Evolutionary conservation across 352 stramenopile species (phyloP).

Genomic region (Phytopythium oedochilum): DNA sequence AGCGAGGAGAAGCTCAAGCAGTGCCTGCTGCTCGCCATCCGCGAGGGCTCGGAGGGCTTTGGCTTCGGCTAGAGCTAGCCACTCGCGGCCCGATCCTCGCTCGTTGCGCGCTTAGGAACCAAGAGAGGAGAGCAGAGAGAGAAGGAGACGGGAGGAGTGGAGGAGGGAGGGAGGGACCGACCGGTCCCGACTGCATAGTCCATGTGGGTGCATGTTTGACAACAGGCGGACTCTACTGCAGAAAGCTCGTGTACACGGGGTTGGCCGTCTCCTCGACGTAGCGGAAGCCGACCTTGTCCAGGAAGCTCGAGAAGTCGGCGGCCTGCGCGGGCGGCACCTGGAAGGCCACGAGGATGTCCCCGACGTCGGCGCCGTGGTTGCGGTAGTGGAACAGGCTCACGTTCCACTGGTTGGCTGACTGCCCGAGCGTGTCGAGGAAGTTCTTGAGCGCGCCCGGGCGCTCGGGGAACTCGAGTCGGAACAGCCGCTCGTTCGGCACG

Average conservation of each 20-base stretch:
- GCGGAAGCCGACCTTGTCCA: constrained; percentile 67
- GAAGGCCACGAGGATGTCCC: constrained; percentile 95
- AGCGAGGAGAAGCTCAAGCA: constrained; percentile 97
- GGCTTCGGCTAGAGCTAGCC: constrained; percentile 90
- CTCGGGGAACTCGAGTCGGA: constrained; percentile 96
- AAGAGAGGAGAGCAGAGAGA: not conserved
- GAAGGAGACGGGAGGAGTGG: too few species aligned
- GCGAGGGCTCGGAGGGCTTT: constrained; percentile 97
- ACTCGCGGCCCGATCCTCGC: too few species aligned
- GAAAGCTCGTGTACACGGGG: constrained; percentile 71
- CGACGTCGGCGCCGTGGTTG: constrained; percentile 98
- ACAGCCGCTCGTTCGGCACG: constrained; percentile 91
- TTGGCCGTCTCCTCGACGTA: constrained; percentile 86
- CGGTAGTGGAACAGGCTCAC: constrained; percentile 99
- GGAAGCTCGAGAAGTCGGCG: constrained; percentile 52
- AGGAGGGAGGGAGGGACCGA: too few species aligned
- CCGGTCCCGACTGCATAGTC: not conserved
- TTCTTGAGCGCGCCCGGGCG: constrained; percentile 87
- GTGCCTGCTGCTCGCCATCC: constrained; percentile 96
- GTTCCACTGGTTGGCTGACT: constrained; percentile 88
- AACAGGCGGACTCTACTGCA: constrained; percentile 38
- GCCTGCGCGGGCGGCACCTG: constrained; percentile 81
- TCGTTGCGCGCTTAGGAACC: too few species aligned
- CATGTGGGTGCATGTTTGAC: not conserved
- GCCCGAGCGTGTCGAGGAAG: constrained; percentile 89